Base-by-base conservation (phyloP, 768 basidiomycete species). In the Hortiboletus flavorubellus region DNA sequence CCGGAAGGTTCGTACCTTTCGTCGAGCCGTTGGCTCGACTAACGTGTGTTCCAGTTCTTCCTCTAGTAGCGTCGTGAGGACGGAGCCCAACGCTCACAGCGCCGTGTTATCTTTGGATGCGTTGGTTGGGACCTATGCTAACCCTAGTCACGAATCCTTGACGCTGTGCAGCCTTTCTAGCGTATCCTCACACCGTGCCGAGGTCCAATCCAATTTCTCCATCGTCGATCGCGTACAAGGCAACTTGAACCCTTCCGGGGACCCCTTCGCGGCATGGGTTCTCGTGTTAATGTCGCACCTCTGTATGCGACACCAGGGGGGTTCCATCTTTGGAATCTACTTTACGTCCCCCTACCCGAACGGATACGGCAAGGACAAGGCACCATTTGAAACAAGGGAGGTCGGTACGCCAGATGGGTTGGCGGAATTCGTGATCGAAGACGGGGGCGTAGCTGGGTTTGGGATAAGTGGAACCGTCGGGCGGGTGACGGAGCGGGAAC, bases 231-330 rank as follows among this genome's bases (percentile, higher is more conserved):
- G 58, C 26, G 55, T 26, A 18, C 55, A 56, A 10, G 46, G 48
- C 0, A 14, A 30, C 26, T 37, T 48, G 8, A 49, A 16, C n/a
- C 29, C 31, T 14, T 30, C 15, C 15, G 33, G 31, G 4, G 63
- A 68, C 18, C 63, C 75, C 7, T 61, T 73, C 53, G 68, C 68
- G 0, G 62, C 56, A 15, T 75, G 73, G 68, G 64, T 68, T 3
- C 70, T 68, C 12, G 29, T 69, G 31, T 76, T 71, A 72, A 62
- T 68, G 0, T 69, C 73, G n/a, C 77, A 80, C 56, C 37, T 76
- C 15, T 72, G 74, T 5, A 46, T 74, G 50, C 52, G 40, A 16
- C 63, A 61, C 51, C 21, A 34, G 35, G 51, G 56, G 26, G 68
- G 56, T 10, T 33, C 60, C 10, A 37, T 51, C 8, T 75, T 73